phyloP scores from a whole-genome alignment of 2,329 filamentous ascomycete species.

The Pseudomassariella vexata region DNA sequence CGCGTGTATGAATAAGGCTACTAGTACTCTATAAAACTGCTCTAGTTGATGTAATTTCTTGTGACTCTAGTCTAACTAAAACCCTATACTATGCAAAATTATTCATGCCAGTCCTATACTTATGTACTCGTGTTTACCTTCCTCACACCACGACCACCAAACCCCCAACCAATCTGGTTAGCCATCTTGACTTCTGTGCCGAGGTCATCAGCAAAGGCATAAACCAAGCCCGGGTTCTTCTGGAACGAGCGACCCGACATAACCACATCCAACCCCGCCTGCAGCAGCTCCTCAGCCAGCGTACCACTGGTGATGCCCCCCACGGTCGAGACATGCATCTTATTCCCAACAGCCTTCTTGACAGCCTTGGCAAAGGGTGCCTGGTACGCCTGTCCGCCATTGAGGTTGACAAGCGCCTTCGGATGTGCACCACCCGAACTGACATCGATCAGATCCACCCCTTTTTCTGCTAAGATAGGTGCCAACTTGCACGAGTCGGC shows the following conservation, averaged over 20 bases:
- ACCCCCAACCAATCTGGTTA: constrained; percentile 51
- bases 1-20: too few species aligned
- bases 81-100: too few species aligned
- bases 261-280: constrained; percentile 39
- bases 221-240: constrained; percentile 53
- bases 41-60: too few species aligned
- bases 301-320: constrained; percentile 40
- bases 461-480: constrained; percentile 50
- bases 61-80: too few species aligned
- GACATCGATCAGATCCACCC: constrained; percentile 67
- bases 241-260: constrained; percentile 49
- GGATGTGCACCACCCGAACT: constrained; percentile 57
- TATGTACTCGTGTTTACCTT: too few species aligned
- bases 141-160: constrained; percentile 37
- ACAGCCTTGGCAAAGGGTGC: constrained; percentile 58
- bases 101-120: too few species aligned
- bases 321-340: constrained; percentile 47
- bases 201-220: constrained; percentile 50
- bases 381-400: constrained; percentile 57
- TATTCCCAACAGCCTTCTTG: constrained; percentile 61
- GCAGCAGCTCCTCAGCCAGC: constrained; percentile 42
- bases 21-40: too few species aligned
- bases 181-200: constrained; percentile 38
- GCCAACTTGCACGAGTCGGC: constrained; percentile 57
- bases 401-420: constrained; percentile 38